These are phyloP conservation scores for Yamadazyma takamatsuzukensis DNA, from an alignment of 805 yeast species.

Conservation along the genomic window DNA sequence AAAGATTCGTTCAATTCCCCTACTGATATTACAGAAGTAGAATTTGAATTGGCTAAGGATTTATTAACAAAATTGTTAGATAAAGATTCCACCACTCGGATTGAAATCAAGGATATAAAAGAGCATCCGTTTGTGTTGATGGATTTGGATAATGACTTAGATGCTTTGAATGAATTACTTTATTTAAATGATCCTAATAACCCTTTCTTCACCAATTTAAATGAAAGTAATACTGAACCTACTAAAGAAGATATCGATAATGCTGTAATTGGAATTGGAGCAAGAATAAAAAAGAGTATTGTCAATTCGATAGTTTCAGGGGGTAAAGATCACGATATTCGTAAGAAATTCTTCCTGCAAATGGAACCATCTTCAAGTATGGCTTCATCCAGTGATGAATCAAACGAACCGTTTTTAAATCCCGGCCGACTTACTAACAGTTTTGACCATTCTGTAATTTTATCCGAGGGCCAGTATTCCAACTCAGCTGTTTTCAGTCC, in stretches of 20 bases:
- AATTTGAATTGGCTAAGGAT: slow-evolving; percentile 50
- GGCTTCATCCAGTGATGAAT: slow-evolving; percentile 28
- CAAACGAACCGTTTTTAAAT: slow-evolving; percentile 5
- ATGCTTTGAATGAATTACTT: slow-evolving; percentile 31
- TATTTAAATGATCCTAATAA: slow-evolving; percentile 22
- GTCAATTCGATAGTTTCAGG: slow-evolving; percentile 38
- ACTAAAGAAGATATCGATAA: slow-evolving; percentile 64
- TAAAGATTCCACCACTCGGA: slow-evolving; percentile 67
- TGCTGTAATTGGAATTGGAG: slow-evolving; percentile 82
- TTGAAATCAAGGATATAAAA: slow-evolving; percentile 69
- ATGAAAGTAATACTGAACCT: slow-evolving; percentile 23
- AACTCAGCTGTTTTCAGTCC: slow-evolving; percentile 1
- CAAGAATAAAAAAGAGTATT: slow-evolving; percentile 52
- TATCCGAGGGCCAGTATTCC: slow-evolving; percentile 23
- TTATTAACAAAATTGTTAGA: slow-evolving; percentile 57
- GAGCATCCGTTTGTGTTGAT: slow-evolving; percentile 61
- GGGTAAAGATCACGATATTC: slow-evolving; percentile 20
- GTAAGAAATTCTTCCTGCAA: slow-evolving; percentile 16
- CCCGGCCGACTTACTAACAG: neutral
- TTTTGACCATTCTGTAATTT: slow-evolving; percentile 25
- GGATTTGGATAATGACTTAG: slow-evolving; percentile 37
- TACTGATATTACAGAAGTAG: slow-evolving; percentile 37
- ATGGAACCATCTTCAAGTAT: slow-evolving; percentile 22
- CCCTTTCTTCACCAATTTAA: slow-evolving; percentile 3
- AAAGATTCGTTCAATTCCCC: slow-evolving; percentile 35